These are phyloP conservation scores for Alternaria ventricosa DNA, from an alignment of 2,329 filamentous ascomycete species.

Conservation along the genomic window DNA sequence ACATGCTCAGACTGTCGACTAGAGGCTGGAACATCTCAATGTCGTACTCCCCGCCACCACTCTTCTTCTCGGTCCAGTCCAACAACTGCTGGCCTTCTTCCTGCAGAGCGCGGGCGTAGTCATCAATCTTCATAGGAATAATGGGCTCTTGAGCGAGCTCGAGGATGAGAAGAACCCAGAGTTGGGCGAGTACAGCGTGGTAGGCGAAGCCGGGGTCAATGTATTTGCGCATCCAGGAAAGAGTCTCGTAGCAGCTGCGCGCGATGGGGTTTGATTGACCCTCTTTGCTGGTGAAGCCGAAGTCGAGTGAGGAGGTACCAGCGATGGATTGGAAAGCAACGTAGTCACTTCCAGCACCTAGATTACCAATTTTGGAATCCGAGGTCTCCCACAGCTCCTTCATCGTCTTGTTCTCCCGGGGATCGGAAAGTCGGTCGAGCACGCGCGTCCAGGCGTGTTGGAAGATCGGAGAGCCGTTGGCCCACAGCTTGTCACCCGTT, in stretches of 20 bases:
- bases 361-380: constrained; percentile 65
- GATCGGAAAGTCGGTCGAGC: constrained; percentile 76
- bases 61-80: constrained; percentile 66
- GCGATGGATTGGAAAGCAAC: constrained; percentile 91
- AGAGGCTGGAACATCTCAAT: constrained; percentile 65
- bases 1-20: constrained; percentile 66
- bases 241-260: constrained; percentile 88
- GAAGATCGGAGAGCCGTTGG: constrained; percentile 82
- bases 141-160: constrained; percentile 84
- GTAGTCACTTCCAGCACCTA: constrained; percentile 81
- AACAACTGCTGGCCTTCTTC: constrained; percentile 71
- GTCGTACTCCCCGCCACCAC: constrained; percentile 35
- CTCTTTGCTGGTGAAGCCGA: constrained; percentile 68
- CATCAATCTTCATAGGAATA: constrained; percentile 78
- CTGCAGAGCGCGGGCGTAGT: constrained; percentile 71
- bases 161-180: constrained; percentile 81
- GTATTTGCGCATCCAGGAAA: constrained; percentile 80
- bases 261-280: constrained; percentile 64
- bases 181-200: constrained; percentile 78
- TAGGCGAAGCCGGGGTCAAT: constrained; percentile 85
- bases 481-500: constrained; percentile 75
- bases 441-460: constrained; percentile 73
- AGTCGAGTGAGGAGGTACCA: constrained; percentile 85
- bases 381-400: constrained; percentile 76
- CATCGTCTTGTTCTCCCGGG: constrained; percentile 72